Base-by-base conservation (phyloP, 495 filamentous ascomycete genomes). In the Talaromyces ruber region DNA sequence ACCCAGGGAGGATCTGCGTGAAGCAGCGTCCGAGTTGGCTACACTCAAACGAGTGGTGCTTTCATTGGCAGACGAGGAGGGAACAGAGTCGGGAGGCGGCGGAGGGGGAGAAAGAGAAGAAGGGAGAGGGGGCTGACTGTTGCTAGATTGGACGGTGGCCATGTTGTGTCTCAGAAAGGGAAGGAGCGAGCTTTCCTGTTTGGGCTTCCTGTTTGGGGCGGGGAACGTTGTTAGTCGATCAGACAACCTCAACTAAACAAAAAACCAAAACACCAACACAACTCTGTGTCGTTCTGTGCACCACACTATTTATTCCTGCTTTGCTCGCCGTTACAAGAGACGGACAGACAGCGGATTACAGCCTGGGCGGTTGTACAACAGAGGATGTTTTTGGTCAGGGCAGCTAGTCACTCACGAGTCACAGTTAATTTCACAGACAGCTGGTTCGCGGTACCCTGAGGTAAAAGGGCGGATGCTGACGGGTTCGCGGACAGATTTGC, bases 1-100 rank as follows among this genome's bases (percentile, higher is more conserved):
- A 50, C 77, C 77, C 50, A 86, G 74, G 25, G 79, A 81, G 57
- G 75, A 70, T 59, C 73, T 72, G 62, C 73, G 74, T 18, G 56
- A 32, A 24, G 57, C 39, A 61, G 47, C 34, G n/a, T 64, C 47
- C 51, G 24, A 57, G 52, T 30, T 47, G 60, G 24, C 28, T 9
- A 29, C 37, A 14, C 54, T 57, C 28, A 57, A 25, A 26, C 68
- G 66, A 25, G 65, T 66, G 53, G 63, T 61, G 45, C 25, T 62
- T 51, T 58, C 74, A 26, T 63, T 64, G 59, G 64, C 59, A 61
- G 65, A 53, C 54, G 65, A 65, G 37, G 64, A 62, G 37, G 22
- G 26, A 26, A 22, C 22, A n/a, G 24, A 54, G 28, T 66, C 63
- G 52, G 62, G 16, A 55, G 66, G 52, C 25, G 37, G 53, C 9